phyloP scores from a whole-genome alignment of 257 asterid species.

The Knoxia roxburghii region DNA sequence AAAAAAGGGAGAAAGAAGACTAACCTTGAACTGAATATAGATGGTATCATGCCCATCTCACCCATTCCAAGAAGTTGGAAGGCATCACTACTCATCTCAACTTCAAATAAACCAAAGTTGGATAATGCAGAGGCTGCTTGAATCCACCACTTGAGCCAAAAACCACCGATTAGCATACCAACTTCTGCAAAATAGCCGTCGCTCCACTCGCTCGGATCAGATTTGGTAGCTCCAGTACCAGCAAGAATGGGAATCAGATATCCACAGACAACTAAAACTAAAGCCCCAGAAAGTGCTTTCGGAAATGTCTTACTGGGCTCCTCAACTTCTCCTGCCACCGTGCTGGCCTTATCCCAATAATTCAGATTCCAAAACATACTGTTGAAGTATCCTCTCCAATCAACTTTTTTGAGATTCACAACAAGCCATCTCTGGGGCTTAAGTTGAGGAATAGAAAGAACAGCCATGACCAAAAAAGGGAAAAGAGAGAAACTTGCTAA shows the following conservation, averaged over 20 bases:
- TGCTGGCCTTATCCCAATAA: slow-evolving; percentile 89
- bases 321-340: slow-evolving; percentile 79
- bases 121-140: slow-evolving; percentile 90
- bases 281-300: slow-evolving; percentile 59
- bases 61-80: slow-evolving; percentile 93
- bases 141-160: slow-evolving; percentile 95
- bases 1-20: background rate
- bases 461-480: slow-evolving; percentile 56
- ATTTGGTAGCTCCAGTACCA: slow-evolving; percentile 74
- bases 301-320: slow-evolving; percentile 72
- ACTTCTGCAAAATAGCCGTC: slow-evolving; percentile 85
- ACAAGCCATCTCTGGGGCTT: slow-evolving; percentile 58
- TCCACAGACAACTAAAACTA: slow-evolving; percentile 58
- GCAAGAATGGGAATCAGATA: slow-evolving; percentile 69
- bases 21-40: slow-evolving; percentile 67
- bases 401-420: slow-evolving; percentile 44
- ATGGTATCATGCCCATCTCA: slow-evolving; percentile 87
- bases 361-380: slow-evolving; percentile 82
- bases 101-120: slow-evolving; percentile 83
- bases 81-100: slow-evolving; percentile 90
- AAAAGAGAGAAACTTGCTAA: slow-evolving; percentile 70
- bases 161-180: slow-evolving; percentile 79
- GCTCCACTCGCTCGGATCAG: slow-evolving; percentile 62
- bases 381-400: slow-evolving; percentile 73
- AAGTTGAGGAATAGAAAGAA: slow-evolving; percentile 58